Base-by-base conservation (phyloP, 768 basidiomycete genomes). In the Rhodocollybia butyracea region DNA sequence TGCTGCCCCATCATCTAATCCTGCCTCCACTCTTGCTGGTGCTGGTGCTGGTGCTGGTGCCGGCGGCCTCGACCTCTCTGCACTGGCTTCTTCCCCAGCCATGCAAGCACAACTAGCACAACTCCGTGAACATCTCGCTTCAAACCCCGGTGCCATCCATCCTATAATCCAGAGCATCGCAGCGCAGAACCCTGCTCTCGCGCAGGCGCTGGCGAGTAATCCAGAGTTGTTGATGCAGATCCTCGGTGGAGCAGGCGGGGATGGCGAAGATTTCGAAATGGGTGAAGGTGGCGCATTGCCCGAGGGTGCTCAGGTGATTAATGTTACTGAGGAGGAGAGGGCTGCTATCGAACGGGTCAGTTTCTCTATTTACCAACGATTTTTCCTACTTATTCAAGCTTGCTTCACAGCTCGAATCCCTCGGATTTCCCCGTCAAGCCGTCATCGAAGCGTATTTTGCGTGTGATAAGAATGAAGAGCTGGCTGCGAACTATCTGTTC, bases 381-480 rank as follows among this genome's bases (percentile, higher is more conserved):
- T 5, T 52, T 38, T 46, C 48, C 27, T 36, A 47, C 48, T 29
- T n/a, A 8, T 2, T 46, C 3, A 30, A 17, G 46, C 27, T 30
- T 46, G 15, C 21, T 3, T 17, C 43, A 57, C 59, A 97, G 95
- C 76, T 97, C 59, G 83, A 91, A 71, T 86, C 75, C 1, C 83
- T 98, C 43, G 96, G 97, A 1, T 98, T 99, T 70, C 70, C 90
- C 17, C 81, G 92, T 38, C 78, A 94, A 41, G 75, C 76, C 0
- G 96, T 79, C n/a, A 73, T 95, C 32, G 84, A 98, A 70, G 97
- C 97, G 1, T 99, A 91, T 71, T 83, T 96, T 66, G 90, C 87
- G 2, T 98, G 95, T 70, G 97, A 94, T 69, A 94, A 91, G 80
- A 94, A 98, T 66, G 97, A 98, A 72, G 94, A 98, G 66, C 73